A percentile compares a stretch with the other conserved stretches of the same genome.
Evolutionary conservation across 371 early-diverging fungal genomes (phyloP).

Genomic region (Chytridium lagenaria): DNA sequence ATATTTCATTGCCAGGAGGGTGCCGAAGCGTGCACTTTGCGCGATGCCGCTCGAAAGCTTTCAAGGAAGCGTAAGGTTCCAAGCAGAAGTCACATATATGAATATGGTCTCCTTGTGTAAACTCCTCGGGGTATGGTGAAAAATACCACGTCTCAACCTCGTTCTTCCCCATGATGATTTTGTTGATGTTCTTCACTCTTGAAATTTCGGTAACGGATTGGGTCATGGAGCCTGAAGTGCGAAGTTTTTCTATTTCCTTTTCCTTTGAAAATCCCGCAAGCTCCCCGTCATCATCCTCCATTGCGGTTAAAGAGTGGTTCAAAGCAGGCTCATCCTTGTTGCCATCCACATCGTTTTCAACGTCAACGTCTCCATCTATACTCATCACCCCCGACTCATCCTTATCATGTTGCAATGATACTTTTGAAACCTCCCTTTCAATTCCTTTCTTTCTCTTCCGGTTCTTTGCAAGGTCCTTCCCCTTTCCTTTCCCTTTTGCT

Average conservation of each 20-base stretch:
- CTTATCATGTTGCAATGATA: not conserved
- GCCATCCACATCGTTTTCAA: constrained; percentile 22
- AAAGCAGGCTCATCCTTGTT: constrained; percentile 5
- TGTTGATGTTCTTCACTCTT: constrained; percentile 90
- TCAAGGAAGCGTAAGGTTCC: constrained; percentile 69
- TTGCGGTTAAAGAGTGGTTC: not conserved
- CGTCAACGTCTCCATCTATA: constrained; percentile 4
- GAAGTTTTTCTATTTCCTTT: constrained; percentile 89
- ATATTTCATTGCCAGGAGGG: constrained; percentile 99
- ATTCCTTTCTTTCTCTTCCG: constrained; percentile 15
- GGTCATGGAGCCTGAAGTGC: constrained; percentile 94
- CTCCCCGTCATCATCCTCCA: constrained; percentile 20
- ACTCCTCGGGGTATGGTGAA: constrained; percentile 98
- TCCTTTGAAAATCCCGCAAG: constrained; percentile 68
- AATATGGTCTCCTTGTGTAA: constrained; percentile 67
- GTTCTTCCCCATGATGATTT: constrained; percentile 93
- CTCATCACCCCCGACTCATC: not conserved
- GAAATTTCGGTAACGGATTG: constrained; percentile 90
- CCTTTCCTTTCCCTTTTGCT: constrained; percentile 21
- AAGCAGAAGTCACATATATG: constrained; percentile 98
- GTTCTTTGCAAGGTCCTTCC: constrained; percentile 9
- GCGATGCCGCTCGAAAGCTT: constrained; percentile 38
- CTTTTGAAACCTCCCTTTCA: constrained; percentile 2
- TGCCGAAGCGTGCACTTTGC: constrained; percentile 81
- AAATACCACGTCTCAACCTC: constrained; percentile 97